phyloP scores from a whole-genome alignment of 225 moss, liverwort and hornwort species.

The Physcomitrellopsis africana region DNA sequence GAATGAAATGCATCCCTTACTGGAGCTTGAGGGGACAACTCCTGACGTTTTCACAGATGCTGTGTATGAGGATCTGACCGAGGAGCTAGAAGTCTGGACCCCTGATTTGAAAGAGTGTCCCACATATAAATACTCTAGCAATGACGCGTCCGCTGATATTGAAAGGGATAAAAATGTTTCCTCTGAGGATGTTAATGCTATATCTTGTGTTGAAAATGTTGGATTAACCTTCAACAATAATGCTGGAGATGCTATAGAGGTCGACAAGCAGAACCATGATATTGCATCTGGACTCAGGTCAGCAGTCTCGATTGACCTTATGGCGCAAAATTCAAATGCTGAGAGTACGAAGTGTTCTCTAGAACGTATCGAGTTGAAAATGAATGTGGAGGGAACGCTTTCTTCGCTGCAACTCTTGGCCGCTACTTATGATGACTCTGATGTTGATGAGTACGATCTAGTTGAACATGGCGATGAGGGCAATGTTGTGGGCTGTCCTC shows the following conservation, averaged over 20 bases:
- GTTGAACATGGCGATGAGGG: constrained; percentile 28
- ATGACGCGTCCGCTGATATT: constrained; percentile 41
- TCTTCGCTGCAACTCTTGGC: constrained; percentile 87
- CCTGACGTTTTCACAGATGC: constrained; percentile 44
- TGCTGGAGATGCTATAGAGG: constrained; percentile 38
- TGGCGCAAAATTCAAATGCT: constrained; percentile 24
- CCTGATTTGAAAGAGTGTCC: constrained; percentile 58
- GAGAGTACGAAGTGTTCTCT: constrained; percentile 17
- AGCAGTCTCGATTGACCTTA: constrained; percentile 29
- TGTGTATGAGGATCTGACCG: constrained; percentile 47
- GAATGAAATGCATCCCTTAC: constrained; percentile 42
- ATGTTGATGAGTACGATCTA: constrained; percentile 56
- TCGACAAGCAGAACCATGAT: constrained; percentile 39
- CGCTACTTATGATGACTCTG: constrained; percentile 79
- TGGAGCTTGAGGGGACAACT: constrained; percentile 53
- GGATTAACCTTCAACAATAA: constrained; percentile 17
- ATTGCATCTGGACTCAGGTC: constrained; percentile 29
- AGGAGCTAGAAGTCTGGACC: constrained; percentile 60
- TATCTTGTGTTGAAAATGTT: constrained; percentile 31
- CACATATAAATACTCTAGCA: constrained; percentile 47
- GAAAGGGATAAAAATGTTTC: constrained; percentile 33
- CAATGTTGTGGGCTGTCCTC: constrained; percentile 22
- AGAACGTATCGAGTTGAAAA: constrained; percentile 20
- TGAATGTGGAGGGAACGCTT: constrained; percentile 32
- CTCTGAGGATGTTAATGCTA: constrained; percentile 35